Base-by-base conservation (phyloP, 1,284 basidiomycete genomes). In the Cutaneotrichosporon spelunceum region DNA sequence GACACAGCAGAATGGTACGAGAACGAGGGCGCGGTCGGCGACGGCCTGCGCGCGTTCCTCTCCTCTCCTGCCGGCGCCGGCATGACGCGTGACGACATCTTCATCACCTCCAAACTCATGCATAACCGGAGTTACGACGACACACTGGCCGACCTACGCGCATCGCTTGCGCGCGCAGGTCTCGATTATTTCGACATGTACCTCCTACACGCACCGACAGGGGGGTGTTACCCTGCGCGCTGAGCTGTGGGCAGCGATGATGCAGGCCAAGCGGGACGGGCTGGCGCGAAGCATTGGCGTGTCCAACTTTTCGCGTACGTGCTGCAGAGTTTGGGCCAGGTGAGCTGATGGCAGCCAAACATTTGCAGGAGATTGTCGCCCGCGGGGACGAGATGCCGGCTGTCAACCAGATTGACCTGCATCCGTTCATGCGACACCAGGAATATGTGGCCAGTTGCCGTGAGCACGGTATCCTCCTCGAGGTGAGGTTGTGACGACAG, bases 21-120 rank as follows among this genome's bases (percentile, higher is more conserved):
- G 70, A 88, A 88, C 74, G 87, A 89, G 72, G 79, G 74, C 45
- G 83, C 85, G 64, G 84, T 83, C 61, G 86, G 87, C 9, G 74
- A 79, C 42, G 87, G 86, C 19, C 84, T 89, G 70, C 78, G 77
- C 53, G 83, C 85, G 66, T 50, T 50, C 26, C 27, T 50, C 48
- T 11, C 24, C 24, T n/a, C 24, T 7, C 69, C 68, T 19, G 56
- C 39, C 1, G 39, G 39, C 19, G 7, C 14, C 3, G 60, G 53
- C 80, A 82, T 11, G 81, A 83, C 48, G 14, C 84, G 87, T 34
- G 78, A 80, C 8, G 82, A 83, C 23, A 82, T 90, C 64, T 88
- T 85, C 79, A 86, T 84, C 75, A 87, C 85, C 29, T 87, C 86
- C 33, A 88, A 90, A 74, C 81, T 89, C 57, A 86, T 83, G 77